phyloP scores from a whole-genome alignment of 148 eudicot species.

The Rhododendron williamsianum region DNA sequence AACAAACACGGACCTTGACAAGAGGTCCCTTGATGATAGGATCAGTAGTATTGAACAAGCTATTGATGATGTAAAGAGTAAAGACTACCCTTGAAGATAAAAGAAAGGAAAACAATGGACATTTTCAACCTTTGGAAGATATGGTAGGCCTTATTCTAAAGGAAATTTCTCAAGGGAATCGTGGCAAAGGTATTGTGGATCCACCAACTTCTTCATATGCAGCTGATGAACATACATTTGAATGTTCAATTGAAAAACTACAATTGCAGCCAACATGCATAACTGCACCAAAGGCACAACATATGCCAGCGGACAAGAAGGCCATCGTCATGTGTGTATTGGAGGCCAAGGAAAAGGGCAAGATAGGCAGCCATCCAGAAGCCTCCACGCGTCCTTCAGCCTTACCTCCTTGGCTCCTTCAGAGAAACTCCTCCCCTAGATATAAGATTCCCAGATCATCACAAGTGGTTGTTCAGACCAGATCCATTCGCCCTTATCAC shows the following conservation, averaged over 20 bases:
- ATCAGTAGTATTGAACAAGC: neutral
- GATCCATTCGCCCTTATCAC: no score
- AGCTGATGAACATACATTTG: neutral
- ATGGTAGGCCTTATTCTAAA: neutral
- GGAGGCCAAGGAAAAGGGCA: neutral
- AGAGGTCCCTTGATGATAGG: neutral
- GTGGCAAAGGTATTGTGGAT: neutral
- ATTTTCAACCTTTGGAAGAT: neutral
- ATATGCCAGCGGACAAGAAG: neutral
- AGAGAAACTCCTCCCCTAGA: no score
- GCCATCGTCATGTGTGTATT: neutral
- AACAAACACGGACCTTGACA: neutral
- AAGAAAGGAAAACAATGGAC: no score
- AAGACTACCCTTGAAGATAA: neutral
- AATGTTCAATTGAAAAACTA: neutral
- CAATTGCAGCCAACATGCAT: neutral
- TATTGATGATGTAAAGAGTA: neutral
- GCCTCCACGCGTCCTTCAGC: no score
- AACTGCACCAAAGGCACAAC: neutral
- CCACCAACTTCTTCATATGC: neutral
- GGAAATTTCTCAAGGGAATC: neutral
- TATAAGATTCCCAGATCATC: no score
- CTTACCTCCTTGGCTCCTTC: neutral
- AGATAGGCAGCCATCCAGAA: neutral
- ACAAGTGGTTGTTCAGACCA: no score